These are phyloP conservation scores for Fraxinus nigra DNA, from an alignment of 305 asterid genomes.

Conservation along the genomic window DNA sequence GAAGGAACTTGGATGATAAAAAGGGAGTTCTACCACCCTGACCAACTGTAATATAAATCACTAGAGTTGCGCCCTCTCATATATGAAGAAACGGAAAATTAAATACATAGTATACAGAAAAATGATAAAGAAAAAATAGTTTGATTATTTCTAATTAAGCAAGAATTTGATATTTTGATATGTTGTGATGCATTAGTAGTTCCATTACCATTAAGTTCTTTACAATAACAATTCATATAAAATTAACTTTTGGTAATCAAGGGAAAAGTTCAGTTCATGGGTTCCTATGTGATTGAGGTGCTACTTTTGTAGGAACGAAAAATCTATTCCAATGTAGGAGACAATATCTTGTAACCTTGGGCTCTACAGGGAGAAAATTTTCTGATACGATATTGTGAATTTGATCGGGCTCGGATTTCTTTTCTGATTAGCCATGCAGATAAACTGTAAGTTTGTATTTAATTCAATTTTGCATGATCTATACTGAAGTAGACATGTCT, in stretches of 20 bases:
- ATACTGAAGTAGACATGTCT: not conserved
- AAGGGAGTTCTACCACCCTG: not conserved
- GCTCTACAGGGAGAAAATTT: not conserved
- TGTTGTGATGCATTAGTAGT: not conserved
- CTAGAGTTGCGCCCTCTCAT: not conserved
- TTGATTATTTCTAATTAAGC: not conserved
- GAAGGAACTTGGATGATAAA: not conserved
- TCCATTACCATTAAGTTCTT: not conserved
- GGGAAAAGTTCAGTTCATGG: not conserved
- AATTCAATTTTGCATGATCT: not conserved
- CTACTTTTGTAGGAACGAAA: not conserved
- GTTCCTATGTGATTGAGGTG: not conserved
- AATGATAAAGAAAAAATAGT: not conserved
- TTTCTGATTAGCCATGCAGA: not conserved
- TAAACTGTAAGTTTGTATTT: not conserved
- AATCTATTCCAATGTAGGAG: not conserved
- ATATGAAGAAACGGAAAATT: not conserved
- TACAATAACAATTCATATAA: not conserved
- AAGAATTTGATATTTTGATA: not conserved
- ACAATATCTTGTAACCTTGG: not conserved
- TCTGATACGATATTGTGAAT: not conserved
- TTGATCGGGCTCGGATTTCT: not conserved
- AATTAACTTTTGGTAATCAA: not conserved
- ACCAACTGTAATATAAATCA: not conserved
- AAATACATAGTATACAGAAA: not conserved